Base-by-base conservation (phyloP, 805 yeast genomes). In the Candida namnaoensis region DNA sequence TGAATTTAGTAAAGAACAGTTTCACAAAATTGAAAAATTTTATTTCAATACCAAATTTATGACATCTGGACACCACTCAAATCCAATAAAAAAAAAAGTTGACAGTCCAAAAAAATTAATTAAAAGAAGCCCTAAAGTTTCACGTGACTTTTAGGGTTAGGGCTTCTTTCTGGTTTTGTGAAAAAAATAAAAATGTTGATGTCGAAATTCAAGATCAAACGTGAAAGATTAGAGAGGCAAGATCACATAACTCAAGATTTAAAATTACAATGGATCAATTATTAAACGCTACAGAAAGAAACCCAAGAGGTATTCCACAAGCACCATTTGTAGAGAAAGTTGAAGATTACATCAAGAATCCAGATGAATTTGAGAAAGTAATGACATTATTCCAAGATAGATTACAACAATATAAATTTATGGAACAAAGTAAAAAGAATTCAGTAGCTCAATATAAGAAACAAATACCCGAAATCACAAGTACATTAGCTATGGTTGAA, bases 221-320 rank as follows among this genome's bases (percentile, higher is more conserved):
- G n/a, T n/a, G n/a, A n/a, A n/a, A n/a, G n/a, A n/a, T n/a, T n/a
- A n/a, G n/a, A n/a, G n/a, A 3, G n/a, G 7, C 33, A 30, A 12
- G n/a, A 30, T 26, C 10, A 26, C 28, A 26, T 26, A 26, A 26
- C 28, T 3, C 3, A 7, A 26, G 10, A 26, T 26, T 13, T n/a
- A 34, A 34, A 15, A 34, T 15, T 19, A 19, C 19, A 19, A 34
- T 34, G 23, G 35, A 34, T 34, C 13, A 30, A 3, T 30, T 30
- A 5, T 12, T 30, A 11, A 30, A 30, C 33, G 3, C 33, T 6
- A 30, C 33, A n/a, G 46, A 46, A 13, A 52, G 54, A 46, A 93
- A 93, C 56, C 93, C 97, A 9, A 74, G 98, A 48, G 99, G 99
- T 4, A 93, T 93, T 43, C 99, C 99, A 7, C 84, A 86, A 56